A percentile compares a stretch with the other conserved stretches of the same genome.
phyloP scores from a whole-genome alignment of 2,329 filamentous ascomycete species.

The Claviceps pusilla region DNA sequence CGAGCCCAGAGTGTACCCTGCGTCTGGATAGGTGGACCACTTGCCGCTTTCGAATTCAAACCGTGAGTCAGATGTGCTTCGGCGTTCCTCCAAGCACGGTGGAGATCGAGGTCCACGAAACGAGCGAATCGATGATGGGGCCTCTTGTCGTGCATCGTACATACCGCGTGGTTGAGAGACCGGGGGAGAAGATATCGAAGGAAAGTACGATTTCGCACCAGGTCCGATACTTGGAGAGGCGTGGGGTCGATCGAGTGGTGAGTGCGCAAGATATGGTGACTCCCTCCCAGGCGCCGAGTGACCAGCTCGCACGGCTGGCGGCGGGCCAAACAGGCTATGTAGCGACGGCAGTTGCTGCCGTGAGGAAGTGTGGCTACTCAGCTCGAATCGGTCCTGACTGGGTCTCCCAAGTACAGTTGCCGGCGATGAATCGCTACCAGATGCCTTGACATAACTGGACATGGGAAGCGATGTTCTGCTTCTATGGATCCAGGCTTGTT shows the following conservation, averaged over 20 bases:
- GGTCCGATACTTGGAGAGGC: constrained; percentile 23
- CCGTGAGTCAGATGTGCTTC: constrained; percentile 19
- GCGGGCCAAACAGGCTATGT: constrained; percentile 41
- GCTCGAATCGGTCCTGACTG: constrained; percentile 21
- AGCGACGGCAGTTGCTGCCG: constrained; percentile 40
- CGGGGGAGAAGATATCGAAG: constrained; percentile 21
- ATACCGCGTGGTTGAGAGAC: constrained; percentile 29
- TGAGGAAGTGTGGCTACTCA: constrained; percentile 13
- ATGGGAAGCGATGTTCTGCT: constrained; percentile 35
- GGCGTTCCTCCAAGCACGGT: constrained; percentile 25
- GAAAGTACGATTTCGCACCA: constrained; percentile 33
- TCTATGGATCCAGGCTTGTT: constrained; percentile 29
- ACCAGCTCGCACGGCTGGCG: constrained; percentile 26
- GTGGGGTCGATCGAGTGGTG: constrained; percentile 32
- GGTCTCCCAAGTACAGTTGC: constrained; percentile 23
- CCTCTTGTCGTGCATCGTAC: constrained; percentile 30
- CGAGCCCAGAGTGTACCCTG: constrained; percentile 28
- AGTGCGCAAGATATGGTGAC: constrained; percentile 26
- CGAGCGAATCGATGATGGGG: constrained; percentile 20
- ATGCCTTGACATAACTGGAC: constrained; percentile 40
- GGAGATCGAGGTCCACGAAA: constrained; percentile 31
- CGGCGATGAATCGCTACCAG: constrained; percentile 27
- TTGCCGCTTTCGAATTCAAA: constrained; percentile 22
- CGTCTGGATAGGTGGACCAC: constrained; percentile 27
- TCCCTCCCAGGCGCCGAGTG: constrained; percentile 34